phyloP scores from a whole-genome alignment of 345 rosid species.

The Orychophragmus violaceus region DNA sequence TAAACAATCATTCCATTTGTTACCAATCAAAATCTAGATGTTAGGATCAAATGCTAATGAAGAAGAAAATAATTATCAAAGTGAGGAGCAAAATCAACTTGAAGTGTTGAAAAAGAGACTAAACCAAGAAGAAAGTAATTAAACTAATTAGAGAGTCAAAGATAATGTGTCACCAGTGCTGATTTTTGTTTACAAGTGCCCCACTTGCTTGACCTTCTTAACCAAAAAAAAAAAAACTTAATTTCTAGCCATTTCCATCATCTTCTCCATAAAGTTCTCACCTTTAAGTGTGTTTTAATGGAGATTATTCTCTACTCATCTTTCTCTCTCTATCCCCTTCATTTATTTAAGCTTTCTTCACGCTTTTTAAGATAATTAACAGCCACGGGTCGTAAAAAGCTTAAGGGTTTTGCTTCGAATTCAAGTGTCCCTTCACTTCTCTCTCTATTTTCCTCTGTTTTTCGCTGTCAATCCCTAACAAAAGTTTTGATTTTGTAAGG shows the following conservation, averaged over 20 bases:
- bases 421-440: slow-evolving; percentile 27
- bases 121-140: not conserved
- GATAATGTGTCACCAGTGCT: not conserved
- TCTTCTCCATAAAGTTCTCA: slow-evolving; percentile 15
- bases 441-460: slow-evolving; percentile 11
- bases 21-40: too few species aligned
- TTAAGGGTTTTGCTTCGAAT: slow-evolving; percentile 24
- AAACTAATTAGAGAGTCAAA: slow-evolving; percentile 1
- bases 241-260: slow-evolving; percentile 11
- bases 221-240: not conserved
- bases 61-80: not conserved
- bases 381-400: slow-evolving; percentile 25
- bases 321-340: slow-evolving; percentile 6
- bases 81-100: not conserved
- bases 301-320: slow-evolving; percentile 19
- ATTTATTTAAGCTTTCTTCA: slow-evolving; percentile 27
- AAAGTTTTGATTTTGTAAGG: slow-evolving; percentile 12
- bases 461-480: not conserved
- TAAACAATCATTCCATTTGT: too few species aligned
- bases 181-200: slow-evolving; percentile 7
- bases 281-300: slow-evolving; percentile 30
- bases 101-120: not conserved
- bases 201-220: slow-evolving; percentile 25
- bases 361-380: slow-evolving; percentile 31
- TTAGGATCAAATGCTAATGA: not conserved